Percentiles rank a stretch among this genome's conserved stretches.
phyloP scores from a whole-genome alignment of 176 grass and related monocot species.

The Coix lacrymajobi region DNA sequence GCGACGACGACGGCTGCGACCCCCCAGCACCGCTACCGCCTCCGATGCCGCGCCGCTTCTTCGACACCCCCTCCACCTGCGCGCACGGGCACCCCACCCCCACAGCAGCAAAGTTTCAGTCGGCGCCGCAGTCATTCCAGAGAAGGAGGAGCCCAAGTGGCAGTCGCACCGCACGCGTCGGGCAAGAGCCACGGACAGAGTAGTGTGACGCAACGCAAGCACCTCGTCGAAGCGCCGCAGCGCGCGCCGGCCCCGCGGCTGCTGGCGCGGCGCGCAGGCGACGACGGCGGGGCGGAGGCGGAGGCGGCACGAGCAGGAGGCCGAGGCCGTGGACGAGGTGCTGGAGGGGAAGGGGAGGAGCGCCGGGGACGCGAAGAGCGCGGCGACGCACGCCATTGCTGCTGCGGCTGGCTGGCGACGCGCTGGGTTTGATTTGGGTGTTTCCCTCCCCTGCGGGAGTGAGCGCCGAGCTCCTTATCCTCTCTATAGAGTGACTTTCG shows the following conservation, averaged over 20 bases:
- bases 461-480: slow-evolving; percentile 36
- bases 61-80: slow-evolving; percentile 49
- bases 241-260: slow-evolving; percentile 12
- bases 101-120: background rate
- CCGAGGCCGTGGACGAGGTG: background rate
- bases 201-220: background rate
- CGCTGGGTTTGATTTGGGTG: slow-evolving; percentile 29
- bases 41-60: slow-evolving; percentile 50
- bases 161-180: background rate
- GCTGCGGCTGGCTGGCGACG: background rate
- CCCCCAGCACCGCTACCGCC: slow-evolving; percentile 6
- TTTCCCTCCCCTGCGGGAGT: slow-evolving; percentile 10
- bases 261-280: slow-evolving; percentile 38
- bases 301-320: slow-evolving; percentile 48
- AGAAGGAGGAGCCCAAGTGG: background rate
- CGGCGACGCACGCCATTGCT: slow-evolving; percentile 40
- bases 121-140: background rate
- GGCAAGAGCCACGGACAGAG: background rate
- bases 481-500: background rate
- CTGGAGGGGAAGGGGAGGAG: slow-evolving; percentile 22
- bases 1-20: slow-evolving; percentile 30
- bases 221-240: slow-evolving; percentile 46
- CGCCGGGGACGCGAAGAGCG: slow-evolving; percentile 40
- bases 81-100: background rate
- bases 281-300: slow-evolving; percentile 38